Percentiles rank a stretch among this genome's conserved stretches.
phyloP scores from a whole-genome alignment of 2,329 filamentous ascomycete genomes.

The Stagonosporopsis rhizophila region DNA sequence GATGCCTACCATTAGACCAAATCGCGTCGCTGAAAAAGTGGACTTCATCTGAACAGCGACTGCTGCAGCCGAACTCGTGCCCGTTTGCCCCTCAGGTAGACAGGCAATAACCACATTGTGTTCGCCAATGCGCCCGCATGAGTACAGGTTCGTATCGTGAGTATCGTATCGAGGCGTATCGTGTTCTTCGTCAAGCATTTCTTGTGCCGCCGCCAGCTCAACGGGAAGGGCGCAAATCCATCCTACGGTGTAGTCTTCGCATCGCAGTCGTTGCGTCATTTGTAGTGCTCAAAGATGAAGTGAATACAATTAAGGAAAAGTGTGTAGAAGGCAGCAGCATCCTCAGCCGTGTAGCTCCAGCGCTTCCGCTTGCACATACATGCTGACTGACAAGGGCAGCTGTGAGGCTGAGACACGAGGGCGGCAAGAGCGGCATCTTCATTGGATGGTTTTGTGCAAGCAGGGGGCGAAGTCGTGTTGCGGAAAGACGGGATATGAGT shows the following conservation, averaged over 20 bases:
- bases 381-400: not conserved
- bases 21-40: slow-evolving; percentile 43
- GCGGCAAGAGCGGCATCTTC: not conserved
- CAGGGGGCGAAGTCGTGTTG: not conserved
- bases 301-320: too few relatives aligned
- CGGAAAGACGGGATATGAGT: too few relatives aligned
- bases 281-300: not conserved
- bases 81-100: slow-evolving; percentile 35
- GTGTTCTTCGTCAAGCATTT: slow-evolving; percentile 10
- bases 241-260: slow-evolving; percentile 23
- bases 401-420: not conserved
- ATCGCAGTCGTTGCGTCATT: slow-evolving; percentile 4
- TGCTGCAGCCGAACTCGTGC: slow-evolving; percentile 43
- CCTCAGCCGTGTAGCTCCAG: not conserved
- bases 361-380: not conserved
- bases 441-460: not conserved
- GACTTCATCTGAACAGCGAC: slow-evolving; percentile 41
- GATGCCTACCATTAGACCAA: slow-evolving; percentile 56
- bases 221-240: slow-evolving; percentile 25
- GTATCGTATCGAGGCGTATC: not conserved
- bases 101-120: slow-evolving; percentile 43
- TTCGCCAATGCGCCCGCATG: slow-evolving; percentile 30
- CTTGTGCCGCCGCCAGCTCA: slow-evolving; percentile 21
- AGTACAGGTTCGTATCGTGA: slow-evolving; percentile 30
- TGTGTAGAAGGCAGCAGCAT: not conserved